phyloP scores from a whole-genome alignment of 306 rosid species.

The barrel medic (Medicago truncatula) region MtrunA17r5.0-ANR NC_053044.1:6154501-6155000 shows the following conservation, averaged over 20 bases:
- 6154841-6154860: neutral
- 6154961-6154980: neutral
- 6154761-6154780: neutral
- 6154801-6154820: neutral
- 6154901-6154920: neutral
- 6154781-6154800: neutral
- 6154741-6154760: neutral
- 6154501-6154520: neutral
- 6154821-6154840: neutral
- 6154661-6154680: neutral
- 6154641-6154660: neutral
- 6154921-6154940: neutral
- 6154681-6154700: neutral
- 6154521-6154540: neutral
- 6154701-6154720: neutral
- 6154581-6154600: neutral
- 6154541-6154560: neutral
- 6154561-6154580: neutral
- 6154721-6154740: neutral
- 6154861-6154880: neutral
- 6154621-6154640: neutral
- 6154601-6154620: neutral
- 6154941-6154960: neutral
- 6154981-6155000: neutral
- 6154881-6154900: neutral